A percentile compares a stretch with the other conserved stretches of the same genome.
Evolutionary conservation across 345 rosid species (phyloP).

Genomic region (Salix suchowensis): DNA sequence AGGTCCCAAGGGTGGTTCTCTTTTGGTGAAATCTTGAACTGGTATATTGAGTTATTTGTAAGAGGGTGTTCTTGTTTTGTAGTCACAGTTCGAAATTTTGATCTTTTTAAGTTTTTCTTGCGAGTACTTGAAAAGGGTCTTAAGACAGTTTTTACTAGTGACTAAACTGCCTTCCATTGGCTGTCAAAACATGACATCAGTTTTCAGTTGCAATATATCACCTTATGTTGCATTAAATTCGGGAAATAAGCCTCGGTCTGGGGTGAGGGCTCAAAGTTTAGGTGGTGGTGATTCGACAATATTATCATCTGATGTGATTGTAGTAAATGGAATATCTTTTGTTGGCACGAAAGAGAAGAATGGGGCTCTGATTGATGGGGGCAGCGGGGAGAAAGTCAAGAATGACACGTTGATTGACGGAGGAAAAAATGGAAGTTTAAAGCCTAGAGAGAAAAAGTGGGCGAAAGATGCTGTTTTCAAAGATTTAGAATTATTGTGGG

Average conservation of each 20-base stretch:
- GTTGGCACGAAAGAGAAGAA: constrained; percentile 18
- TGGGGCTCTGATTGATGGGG: constrained; percentile 21
- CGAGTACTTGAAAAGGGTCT: neutral
- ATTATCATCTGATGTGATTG: constrained; percentile 8
- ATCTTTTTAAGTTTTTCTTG: neutral
- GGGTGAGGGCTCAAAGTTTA: constrained; percentile 43
- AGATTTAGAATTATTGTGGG: constrained; percentile 59
- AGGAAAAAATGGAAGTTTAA: constrained; percentile 2
- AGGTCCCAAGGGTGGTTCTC: neutral
- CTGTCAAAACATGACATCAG: constrained; percentile 10
- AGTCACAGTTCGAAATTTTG: neutral
- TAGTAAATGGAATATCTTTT: constrained; percentile 35
- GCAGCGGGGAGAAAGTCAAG: constrained; percentile 12
- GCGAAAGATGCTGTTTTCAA: constrained; percentile 27
- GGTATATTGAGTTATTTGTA: neutral
- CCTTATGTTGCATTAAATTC: constrained; percentile 22
- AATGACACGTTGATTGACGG: neutral
- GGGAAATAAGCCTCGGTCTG: constrained; percentile 23
- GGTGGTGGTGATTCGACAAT: constrained; percentile 27
- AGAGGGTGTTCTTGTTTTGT: neutral
- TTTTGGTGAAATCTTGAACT: neutral
- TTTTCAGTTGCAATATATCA: constrained; percentile 21
- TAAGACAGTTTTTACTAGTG: neutral
- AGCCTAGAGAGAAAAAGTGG: constrained; percentile 15
- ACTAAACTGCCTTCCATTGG: neutral